Percentiles rank a stretch among this genome's conserved stretches.
Evolutionary conservation across 192 early-diverging fungal species (phyloP).

Genomic region (Linnemannia zychae): DNA sequence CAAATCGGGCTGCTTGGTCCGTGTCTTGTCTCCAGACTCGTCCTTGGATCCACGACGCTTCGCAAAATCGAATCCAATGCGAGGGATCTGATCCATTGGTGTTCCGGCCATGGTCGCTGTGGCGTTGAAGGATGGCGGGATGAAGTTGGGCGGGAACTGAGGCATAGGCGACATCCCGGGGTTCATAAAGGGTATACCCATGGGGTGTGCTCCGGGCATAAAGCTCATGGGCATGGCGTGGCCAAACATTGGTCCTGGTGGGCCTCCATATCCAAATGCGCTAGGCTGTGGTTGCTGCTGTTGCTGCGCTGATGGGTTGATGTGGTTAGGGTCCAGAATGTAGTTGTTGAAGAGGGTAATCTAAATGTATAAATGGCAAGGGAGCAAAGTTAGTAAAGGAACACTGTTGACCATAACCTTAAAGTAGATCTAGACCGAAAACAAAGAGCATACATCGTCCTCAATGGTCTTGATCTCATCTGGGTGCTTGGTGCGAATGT

Average conservation of each 20-base stretch:
- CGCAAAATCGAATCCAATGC: constrained; percentile 68
- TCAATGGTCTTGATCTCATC: constrained; percentile 73
- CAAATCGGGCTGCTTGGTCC: constrained; percentile 16
- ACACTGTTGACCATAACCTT: not conserved
- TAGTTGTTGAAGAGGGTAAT: constrained; percentile 90
- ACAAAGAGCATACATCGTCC: constrained; percentile 61
- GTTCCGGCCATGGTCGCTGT: constrained; percentile 60
- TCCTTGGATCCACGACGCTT: constrained; percentile 44
- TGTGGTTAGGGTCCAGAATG: constrained; percentile 88
- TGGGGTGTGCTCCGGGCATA: constrained; percentile 45
- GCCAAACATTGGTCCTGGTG: constrained; percentile 35
- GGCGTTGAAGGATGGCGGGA: constrained; percentile 49
- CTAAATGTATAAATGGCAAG: constrained; percentile 12
- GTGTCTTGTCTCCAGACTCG: constrained; percentile 23
- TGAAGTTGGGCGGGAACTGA: constrained; percentile 38
- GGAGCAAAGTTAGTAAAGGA: not conserved
- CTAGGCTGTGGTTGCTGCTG: constrained; percentile 37
- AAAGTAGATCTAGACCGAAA: not conserved
- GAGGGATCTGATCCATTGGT: constrained; percentile 69
- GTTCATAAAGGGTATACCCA: constrained; percentile 50
- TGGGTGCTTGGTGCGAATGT: constrained; percentile 91
- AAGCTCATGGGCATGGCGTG: constrained; percentile 57
- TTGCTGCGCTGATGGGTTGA: constrained; percentile 61
- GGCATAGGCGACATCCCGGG: constrained; percentile 36
- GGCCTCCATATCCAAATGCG: constrained; percentile 32